Evolutionary conservation across 306 rosid genomes (phyloP).

Genomic region (Quercus variabilis): DNA sequence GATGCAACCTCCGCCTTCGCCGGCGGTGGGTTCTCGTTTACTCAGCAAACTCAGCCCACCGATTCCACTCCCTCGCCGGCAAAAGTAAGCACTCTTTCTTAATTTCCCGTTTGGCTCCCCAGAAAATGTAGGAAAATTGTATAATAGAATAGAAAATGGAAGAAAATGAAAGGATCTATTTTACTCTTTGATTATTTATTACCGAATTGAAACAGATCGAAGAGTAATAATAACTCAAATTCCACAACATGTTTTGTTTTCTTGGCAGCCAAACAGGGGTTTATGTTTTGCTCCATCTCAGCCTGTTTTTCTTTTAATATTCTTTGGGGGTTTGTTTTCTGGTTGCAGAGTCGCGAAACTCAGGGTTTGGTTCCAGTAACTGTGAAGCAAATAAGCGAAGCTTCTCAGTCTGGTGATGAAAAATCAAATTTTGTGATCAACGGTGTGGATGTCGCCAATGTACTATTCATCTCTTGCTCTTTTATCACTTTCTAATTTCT

Average conservation of each 20-base stretch:
- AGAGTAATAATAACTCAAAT: background rate
- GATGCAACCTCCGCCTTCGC: constrained; percentile 50
- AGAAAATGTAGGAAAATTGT: background rate
- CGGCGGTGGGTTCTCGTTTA: constrained; percentile 61
- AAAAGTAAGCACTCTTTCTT: constrained; percentile 40
- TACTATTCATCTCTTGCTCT: constrained; percentile 23
- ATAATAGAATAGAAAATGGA: background rate
- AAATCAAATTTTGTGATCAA: constrained; percentile 67
- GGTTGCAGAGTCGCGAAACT: constrained; percentile 52
- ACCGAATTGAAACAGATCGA: background rate
- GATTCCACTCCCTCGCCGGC: constrained; percentile 55
- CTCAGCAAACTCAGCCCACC: constrained; percentile 46
- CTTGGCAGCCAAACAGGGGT: background rate
- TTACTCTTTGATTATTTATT: background rate
- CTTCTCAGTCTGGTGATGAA: constrained; percentile 79
- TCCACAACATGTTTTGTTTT: background rate
- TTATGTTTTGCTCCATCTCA: background rate
- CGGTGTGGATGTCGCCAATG: constrained; percentile 78
- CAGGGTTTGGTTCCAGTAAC: constrained; percentile 86
- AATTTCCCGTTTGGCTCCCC: constrained; percentile 6
- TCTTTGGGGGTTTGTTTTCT: background rate
- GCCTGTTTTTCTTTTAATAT: background rate
- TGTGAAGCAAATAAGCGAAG: constrained; percentile 86
- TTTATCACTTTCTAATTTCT: background rate
- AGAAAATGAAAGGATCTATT: background rate